Evolutionary conservation across 2,329 filamentous ascomycete species (phyloP).

Genomic region (Fusarium decemcellulare): DNA sequence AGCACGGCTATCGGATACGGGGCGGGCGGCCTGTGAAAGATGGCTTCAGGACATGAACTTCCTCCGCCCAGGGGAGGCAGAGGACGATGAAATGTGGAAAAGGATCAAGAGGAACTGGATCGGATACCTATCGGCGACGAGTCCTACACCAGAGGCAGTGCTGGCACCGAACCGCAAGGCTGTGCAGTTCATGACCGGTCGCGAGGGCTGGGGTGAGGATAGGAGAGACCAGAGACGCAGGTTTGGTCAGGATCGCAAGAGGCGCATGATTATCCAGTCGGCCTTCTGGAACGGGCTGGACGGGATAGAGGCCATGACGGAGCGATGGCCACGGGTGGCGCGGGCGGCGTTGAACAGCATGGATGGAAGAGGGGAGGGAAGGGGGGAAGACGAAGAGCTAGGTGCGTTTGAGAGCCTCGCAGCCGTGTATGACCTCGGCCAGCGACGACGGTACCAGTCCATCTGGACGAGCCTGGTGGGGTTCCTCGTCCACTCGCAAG

Average conservation of each 20-base stretch:
- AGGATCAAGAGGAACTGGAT: slow-evolving; percentile 7
- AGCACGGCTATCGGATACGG: background rate
- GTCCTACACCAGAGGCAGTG: background rate
- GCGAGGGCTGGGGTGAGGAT: too few relatives aligned
- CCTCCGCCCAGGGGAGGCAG: background rate
- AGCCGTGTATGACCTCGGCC: background rate
- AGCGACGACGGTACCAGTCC: background rate
- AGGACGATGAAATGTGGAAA: background rate
- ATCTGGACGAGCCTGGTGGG: slow-evolving; percentile 9
- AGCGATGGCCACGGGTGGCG: slow-evolving; percentile 3
- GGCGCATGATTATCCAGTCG: slow-evolving; percentile 1
- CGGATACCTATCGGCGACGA: slow-evolving; percentile 6
- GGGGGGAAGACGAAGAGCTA: background rate
- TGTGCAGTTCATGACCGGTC: slow-evolving; percentile 2
- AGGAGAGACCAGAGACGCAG: too few relatives aligned
- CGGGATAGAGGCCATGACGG: slow-evolving; percentile 6
- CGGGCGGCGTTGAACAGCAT: slow-evolving; percentile 5
- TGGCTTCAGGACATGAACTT: slow-evolving; percentile 1
- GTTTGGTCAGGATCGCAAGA: too few relatives aligned
- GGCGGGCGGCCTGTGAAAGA: background rate
- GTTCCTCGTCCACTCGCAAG: background rate
- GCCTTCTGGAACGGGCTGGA: slow-evolving; percentile 11
- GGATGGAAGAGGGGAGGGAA: too few relatives aligned
- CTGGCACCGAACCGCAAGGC: slow-evolving; percentile 4
- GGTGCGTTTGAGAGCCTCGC: slow-evolving; percentile 2